A percentile compares a stretch with the other conserved stretches of the same genome.
Conservation (phyloP, 2,329 filamentous ascomycete genomes). For the Drechslera avenae region DNA sequence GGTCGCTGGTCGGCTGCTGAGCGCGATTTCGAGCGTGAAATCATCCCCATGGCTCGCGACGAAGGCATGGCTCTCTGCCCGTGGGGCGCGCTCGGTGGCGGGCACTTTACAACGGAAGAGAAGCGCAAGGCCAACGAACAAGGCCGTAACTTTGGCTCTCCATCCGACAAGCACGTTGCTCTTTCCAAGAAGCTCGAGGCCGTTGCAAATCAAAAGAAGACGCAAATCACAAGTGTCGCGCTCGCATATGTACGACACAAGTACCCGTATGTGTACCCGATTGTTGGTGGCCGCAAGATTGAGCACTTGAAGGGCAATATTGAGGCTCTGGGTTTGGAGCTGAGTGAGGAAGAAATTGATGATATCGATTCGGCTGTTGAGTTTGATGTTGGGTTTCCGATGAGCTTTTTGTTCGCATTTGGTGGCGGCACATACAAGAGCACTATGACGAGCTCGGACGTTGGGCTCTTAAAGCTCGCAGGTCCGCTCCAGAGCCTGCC, state of each 20-base stretch:
- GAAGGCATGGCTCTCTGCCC: conserved; percentile 67
- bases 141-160: conserved; percentile 42
- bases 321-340: conserved; percentile 56
- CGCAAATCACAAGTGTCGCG: conserved; percentile 64
- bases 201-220: conserved; percentile 62
- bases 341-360: conserved; percentile 59
- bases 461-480: conserved; percentile 34
- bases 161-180: conserved; percentile 57
- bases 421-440: conserved; percentile 33
- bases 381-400: conserved; percentile 64
- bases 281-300: conserved; percentile 74
- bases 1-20: conserved; percentile 65
- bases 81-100: conserved; percentile 59
- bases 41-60: conserved; percentile 67
- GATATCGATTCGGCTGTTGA: conserved; percentile 58
- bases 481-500: conserved; percentile 37
- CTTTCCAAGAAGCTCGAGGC: conserved; percentile 64
- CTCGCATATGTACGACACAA: conserved; percentile 76
- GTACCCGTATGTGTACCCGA: conserved; percentile 73
- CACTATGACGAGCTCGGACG: conserved; percentile 36
- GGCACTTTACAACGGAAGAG: conserved; percentile 49
- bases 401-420: conserved; percentile 50
- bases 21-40: conserved; percentile 72
- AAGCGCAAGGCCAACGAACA: conserved; percentile 38
- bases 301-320: conserved; percentile 72